Conservation (phyloP, 2,329 filamentous ascomycete genomes). For the Aureobasidium sp. region DNA sequence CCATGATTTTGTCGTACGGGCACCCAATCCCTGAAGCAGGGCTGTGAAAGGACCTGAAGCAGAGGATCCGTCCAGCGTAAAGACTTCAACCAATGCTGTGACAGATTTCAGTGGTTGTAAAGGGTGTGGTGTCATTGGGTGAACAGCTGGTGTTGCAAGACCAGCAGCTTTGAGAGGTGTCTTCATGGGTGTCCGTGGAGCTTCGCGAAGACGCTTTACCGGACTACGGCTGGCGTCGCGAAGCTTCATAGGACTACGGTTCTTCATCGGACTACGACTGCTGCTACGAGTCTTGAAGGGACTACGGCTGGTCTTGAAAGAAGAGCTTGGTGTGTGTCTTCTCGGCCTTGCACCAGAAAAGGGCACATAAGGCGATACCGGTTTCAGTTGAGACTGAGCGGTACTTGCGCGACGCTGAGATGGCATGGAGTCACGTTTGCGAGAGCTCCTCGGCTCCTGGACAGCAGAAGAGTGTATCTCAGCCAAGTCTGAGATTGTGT, state of each 20-base stretch:
- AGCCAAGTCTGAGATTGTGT: neutral
- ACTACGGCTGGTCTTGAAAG: neutral
- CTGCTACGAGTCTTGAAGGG: conserved; percentile 1
- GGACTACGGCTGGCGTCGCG: conserved; percentile 23
- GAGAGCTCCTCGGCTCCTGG: neutral
- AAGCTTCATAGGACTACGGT: neutral
- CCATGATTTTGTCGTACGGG: conserved; percentile 39
- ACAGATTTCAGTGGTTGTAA: conserved; percentile 35
- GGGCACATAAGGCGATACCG: conserved; percentile 8
- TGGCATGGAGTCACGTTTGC: conserved; percentile 4
- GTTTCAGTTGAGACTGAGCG: neutral
- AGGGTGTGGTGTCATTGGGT: conserved; percentile 41
- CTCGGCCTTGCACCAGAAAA: conserved; percentile 15
- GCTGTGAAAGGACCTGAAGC: conserved; percentile 38
- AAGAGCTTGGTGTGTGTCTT: conserved; percentile 22
- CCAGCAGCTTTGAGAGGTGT: conserved; percentile 35
- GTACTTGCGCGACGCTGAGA: neutral
- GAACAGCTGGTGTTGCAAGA: conserved; percentile 30
- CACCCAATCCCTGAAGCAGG: conserved; percentile 38
- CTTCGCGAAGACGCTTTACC: conserved; percentile 29
- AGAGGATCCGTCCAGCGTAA: conserved; percentile 38
- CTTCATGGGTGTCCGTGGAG: conserved; percentile 23
- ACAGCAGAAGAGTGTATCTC: neutral
- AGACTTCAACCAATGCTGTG: conserved; percentile 39
- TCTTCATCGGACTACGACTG: neutral